Evolutionary conservation across 352 stramenopile genomes (phyloP), one percentile per base, ranked within the genome.

Genomic region (Plasmopara muralis): DNA sequence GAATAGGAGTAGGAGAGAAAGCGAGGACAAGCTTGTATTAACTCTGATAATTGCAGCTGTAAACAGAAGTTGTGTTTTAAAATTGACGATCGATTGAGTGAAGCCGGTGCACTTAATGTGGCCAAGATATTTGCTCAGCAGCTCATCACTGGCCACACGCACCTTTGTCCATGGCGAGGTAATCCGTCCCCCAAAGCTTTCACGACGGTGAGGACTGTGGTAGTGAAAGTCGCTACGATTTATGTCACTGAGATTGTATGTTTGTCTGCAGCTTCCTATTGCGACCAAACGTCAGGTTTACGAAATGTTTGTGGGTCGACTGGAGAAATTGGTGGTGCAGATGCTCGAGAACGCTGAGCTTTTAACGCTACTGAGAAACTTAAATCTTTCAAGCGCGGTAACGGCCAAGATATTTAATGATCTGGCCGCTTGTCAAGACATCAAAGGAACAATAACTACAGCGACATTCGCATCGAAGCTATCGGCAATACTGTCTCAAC

Each of bases 161-260:
- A 60, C 4, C 50, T 77, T 30, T 88, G 77, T 73, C 74, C 74
- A 9, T 88, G 77, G 77, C 58, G 58, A 8, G 66, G 63, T 5
- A 88, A 85, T 39, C 67, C 74, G 47, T 88, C 74, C 4, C 74
- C 77, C 0, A 52, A 62, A 40, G 68, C 70, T 33, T 88, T 88
- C 41, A 71, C 64, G 8, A 68, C 61, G 52, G 77, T 88, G 50
- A 68, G 58, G 10, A 59, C 5, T 29, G 14, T 40, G 12, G 10
- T 13, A n/a, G 47, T 48, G 12, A 16, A 40, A 4, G 16, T n/a
- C 6, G 5, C n/a, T 16, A 38, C 28, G 25, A 20, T 51, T 35
- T 15, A 30, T 30, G 1, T 28, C 4, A 25, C 1, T 25, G 20
- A 25, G 20, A 25, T 25, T 25, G 20, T 25, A 25, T 25, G 20